Percentiles rank a stretch among this genome's conserved stretches.
Evolutionary conservation across 2,329 filamentous ascomycete species (phyloP).

Genomic region (Diaporthe amygdali): DNA sequence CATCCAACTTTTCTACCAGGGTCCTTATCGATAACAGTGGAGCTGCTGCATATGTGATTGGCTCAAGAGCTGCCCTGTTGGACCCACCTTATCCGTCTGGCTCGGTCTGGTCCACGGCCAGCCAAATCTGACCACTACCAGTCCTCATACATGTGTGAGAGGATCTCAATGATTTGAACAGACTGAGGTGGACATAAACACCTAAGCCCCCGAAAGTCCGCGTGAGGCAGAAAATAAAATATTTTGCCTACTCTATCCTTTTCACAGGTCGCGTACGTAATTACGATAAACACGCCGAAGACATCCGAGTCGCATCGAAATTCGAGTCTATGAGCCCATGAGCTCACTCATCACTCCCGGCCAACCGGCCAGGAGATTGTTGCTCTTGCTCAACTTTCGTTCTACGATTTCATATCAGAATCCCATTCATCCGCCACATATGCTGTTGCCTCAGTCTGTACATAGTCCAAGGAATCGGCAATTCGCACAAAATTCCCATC

Average conservation of each 20-base stretch:
- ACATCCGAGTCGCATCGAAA: background rate
- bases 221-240: background rate
- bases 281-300: background rate
- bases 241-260: background rate
- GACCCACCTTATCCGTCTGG: background rate
- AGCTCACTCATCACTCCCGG: conserved; percentile 20
- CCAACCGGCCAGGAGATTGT: conserved; percentile 16
- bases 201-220: background rate
- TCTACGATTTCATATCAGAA: background rate
- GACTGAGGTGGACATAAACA: background rate
- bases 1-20: conserved; percentile 17
- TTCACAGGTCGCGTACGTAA: no score
- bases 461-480: background rate
- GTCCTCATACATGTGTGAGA: background rate
- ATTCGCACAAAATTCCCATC: conserved; percentile 9
- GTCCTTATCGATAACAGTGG: conserved; percentile 13
- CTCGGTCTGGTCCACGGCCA: background rate
- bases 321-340: conserved; percentile 2
- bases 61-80: background rate
- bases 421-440: no score
- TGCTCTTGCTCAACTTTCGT: background rate
- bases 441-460: background rate
- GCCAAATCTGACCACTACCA: background rate
- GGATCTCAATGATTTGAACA: background rate
- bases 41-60: background rate